Percentiles rank a stretch among this genome's conserved stretches.
These are phyloP conservation scores for Nicotiana attenuata DNA, from an alignment of 257 asterid genomes.

Conservation along the genomic window DNA sequence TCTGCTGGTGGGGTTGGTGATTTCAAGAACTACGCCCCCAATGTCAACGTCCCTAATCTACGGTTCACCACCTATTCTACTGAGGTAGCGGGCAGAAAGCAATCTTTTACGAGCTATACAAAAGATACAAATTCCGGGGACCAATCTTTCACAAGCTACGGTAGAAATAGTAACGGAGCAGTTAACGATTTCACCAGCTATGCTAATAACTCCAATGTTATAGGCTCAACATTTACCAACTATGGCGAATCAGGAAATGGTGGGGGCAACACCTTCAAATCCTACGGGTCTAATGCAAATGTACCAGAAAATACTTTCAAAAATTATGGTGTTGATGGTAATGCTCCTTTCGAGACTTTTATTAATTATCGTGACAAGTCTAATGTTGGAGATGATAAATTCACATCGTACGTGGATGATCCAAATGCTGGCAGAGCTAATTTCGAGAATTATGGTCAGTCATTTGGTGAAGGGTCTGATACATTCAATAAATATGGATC, in stretches of 20 bases:
- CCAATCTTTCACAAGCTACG: conserved; percentile 56
- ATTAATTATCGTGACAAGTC: conserved; percentile 57
- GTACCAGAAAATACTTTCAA: conserved; percentile 53
- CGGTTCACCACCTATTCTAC: conserved; percentile 69
- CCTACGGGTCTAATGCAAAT: conserved; percentile 48
- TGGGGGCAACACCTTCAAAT: conserved; percentile 48
- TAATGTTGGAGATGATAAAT: conserved; percentile 71
- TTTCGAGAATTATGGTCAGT: conserved; percentile 60
- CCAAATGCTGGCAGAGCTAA: conserved; percentile 44
- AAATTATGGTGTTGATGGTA: conserved; percentile 51
- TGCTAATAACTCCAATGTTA: conserved; percentile 45
- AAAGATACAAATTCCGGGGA: conserved; percentile 50
- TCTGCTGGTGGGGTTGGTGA: conserved; percentile 57
- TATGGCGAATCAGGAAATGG: conserved; percentile 55
- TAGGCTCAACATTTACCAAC: conserved; percentile 52
- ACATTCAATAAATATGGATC: conserved; percentile 65
- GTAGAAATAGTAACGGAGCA: conserved; percentile 62
- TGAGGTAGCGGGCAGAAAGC: conserved; percentile 45
- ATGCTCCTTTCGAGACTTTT: conserved; percentile 53
- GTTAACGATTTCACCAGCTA: conserved; percentile 48
- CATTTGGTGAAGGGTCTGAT: conserved; percentile 69
- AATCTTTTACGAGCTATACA: conserved; percentile 40
- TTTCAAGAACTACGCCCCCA: conserved; percentile 37
- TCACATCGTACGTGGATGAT: conserved; percentile 50
- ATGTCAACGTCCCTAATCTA: conserved; percentile 49